Evolutionary conservation across 225 moss, liverwort and hornwort genomes (phyloP).

Genomic region (Marchantia paleacea): DNA sequence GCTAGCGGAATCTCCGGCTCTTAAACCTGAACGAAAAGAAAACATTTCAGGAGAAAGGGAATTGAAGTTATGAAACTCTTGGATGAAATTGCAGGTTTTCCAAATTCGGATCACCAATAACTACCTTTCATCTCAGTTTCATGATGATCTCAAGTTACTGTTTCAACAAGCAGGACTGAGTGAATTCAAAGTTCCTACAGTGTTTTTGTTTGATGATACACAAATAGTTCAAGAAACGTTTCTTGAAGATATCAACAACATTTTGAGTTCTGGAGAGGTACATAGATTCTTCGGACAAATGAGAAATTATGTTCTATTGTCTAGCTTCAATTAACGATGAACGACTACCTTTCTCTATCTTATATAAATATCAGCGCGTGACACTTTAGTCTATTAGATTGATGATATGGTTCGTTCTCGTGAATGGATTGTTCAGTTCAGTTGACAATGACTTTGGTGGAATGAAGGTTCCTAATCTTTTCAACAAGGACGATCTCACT

Average conservation of each 20-base stretch:
- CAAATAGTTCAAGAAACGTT: slow-evolving; percentile 76
- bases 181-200: slow-evolving; percentile 58
- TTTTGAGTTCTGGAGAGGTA: slow-evolving; percentile 80
- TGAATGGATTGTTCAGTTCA: not conserved
- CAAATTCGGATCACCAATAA: slow-evolving; percentile 59
- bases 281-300: not conserved
- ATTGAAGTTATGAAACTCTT: not conserved
- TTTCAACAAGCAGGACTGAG: slow-evolving; percentile 66
- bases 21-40: no score
- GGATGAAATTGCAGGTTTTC: slow-evolving; percentile 47
- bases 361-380: no score
- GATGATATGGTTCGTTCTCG: not conserved
- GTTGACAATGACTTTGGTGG: not conserved
- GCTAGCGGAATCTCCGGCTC: no score
- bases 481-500: slow-evolving; percentile 69
- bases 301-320: not conserved
- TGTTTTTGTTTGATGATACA: slow-evolving; percentile 76
- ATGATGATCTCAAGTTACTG: slow-evolving; percentile 66
- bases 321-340: not conserved
- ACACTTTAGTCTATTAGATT: no score
- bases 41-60: not conserved
- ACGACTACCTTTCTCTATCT: not conserved
- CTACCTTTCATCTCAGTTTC: slow-evolving; percentile 60
- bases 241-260: slow-evolving; percentile 80
- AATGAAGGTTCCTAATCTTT: slow-evolving; percentile 70